phyloP scores from a whole-genome alignment of 176 grass and related monocot species.

The Juncus effusus region DNA sequence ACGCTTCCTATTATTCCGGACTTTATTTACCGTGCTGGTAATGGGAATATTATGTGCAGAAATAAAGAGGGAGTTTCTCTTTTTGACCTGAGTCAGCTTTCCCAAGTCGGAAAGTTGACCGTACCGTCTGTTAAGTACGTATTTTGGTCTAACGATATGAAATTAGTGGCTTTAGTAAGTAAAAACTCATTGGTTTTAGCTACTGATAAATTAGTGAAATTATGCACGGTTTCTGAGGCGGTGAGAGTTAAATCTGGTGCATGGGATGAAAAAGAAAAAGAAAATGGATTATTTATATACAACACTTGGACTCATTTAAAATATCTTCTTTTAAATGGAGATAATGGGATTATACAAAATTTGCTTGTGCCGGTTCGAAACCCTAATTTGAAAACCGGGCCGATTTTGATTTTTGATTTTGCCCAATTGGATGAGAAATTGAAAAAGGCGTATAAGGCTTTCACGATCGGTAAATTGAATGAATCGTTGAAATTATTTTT shows the following conservation, averaged over 20 bases:
- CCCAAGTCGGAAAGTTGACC: constrained; percentile 64
- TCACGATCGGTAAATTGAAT: constrained; percentile 67
- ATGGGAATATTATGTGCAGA: no score
- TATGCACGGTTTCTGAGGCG: constrained; percentile 67
- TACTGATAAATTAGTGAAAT: constrained; percentile 63
- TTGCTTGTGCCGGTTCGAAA: constrained; percentile 73
- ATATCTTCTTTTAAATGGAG: constrained; percentile 81
- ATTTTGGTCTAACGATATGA: constrained; percentile 83
- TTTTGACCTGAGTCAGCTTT: constrained; percentile 62
- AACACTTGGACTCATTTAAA: constrained; percentile 87
- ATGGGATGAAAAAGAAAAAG: constrained; percentile 57
- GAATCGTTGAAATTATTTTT: constrained; percentile 74
- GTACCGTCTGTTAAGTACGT: constrained; percentile 65
- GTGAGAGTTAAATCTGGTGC: constrained; percentile 89
- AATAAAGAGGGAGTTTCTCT: constrained; percentile 25
- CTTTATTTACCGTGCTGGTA: no score
- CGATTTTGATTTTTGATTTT: constrained; percentile 63
- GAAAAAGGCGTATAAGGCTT: constrained; percentile 62
- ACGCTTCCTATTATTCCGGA: no score
- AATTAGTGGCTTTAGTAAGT: constrained; percentile 71
- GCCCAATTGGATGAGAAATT: constrained; percentile 71
- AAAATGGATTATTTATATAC: constrained; percentile 51
- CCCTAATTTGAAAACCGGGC: constrained; percentile 64
- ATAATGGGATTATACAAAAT: constrained; percentile 71
- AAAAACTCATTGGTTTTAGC: constrained; percentile 80